Percentiles rank a stretch among this genome's conserved stretches.
phyloP scores from a whole-genome alignment of 2,329 filamentous ascomycete genomes.

The Venturia aucupariae region DNA sequence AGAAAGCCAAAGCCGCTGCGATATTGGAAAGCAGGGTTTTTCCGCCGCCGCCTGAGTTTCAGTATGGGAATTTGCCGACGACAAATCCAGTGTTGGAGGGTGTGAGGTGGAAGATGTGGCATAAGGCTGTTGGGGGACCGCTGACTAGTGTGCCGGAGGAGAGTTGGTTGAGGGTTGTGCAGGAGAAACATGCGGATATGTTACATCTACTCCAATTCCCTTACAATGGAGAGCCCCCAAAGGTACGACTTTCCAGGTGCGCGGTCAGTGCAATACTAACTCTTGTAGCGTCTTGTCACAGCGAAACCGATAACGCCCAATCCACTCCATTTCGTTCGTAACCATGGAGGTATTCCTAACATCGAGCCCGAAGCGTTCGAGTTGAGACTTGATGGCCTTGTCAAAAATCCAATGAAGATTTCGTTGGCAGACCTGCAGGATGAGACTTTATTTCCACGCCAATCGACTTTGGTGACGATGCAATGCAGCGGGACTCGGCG shows the following conservation, averaged over 20 bases:
- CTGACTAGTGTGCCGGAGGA: slow-evolving; percentile 44
- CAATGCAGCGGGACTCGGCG: slow-evolving; percentile 62
- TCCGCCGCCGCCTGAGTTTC: slow-evolving; percentile 33
- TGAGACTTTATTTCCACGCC: slow-evolving; percentile 50
- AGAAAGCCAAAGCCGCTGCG: slow-evolving; percentile 50
- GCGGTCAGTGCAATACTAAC: neutral
- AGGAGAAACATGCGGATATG: slow-evolving; percentile 39
- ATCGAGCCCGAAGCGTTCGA: slow-evolving; percentile 49
- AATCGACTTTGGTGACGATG: slow-evolving; percentile 50
- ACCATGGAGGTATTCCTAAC: slow-evolving; percentile 61
- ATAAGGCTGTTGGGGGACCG: slow-evolving; percentile 33
- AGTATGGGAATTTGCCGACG: slow-evolving; percentile 32
- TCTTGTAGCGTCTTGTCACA: slow-evolving; percentile 39
- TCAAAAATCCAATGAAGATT: slow-evolving; percentile 48
- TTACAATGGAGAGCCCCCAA: slow-evolving; percentile 38
- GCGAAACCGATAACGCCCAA: slow-evolving; percentile 52
- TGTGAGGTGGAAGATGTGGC: slow-evolving; percentile 38
- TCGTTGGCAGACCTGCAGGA: slow-evolving; percentile 53
- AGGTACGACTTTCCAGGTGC: slow-evolving; percentile 20
- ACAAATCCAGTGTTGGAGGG: slow-evolving; percentile 37
- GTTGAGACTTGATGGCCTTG: slow-evolving; percentile 51
- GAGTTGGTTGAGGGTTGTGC: slow-evolving; percentile 37
- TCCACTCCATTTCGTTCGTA: slow-evolving; percentile 56
- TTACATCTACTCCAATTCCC: slow-evolving; percentile 39
- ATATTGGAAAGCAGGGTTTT: slow-evolving; percentile 36